Conservation (phyloP, 305 asterid species). For the Stenogyne calaminthoides region DNA sequence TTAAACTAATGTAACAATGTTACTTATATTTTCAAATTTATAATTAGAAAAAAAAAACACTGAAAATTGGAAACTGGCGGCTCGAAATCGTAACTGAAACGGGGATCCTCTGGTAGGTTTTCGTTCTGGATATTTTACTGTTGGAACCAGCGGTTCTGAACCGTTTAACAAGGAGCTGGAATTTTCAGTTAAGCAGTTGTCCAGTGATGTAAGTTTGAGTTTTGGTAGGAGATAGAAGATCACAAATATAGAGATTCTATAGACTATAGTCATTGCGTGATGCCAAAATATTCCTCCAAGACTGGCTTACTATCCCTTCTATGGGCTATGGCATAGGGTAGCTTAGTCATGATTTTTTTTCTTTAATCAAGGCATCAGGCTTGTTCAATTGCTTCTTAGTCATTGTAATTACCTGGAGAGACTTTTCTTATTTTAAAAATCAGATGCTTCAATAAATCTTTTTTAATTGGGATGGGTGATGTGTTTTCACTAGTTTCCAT, state of each 20-base stretch:
- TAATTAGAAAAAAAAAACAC: not conserved
- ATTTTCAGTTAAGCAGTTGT: slow-evolving; percentile 7
- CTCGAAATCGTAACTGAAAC: not conserved
- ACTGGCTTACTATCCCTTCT: not conserved
- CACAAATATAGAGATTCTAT: not conserved
- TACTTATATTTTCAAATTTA: not conserved
- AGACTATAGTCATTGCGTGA: not conserved
- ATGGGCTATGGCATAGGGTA: slow-evolving; percentile 1
- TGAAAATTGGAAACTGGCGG: not conserved
- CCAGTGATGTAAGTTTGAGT: not conserved
- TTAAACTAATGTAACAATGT: not conserved
- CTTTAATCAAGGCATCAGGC: not conserved
- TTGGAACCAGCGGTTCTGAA: not conserved
- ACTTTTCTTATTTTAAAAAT: not conserved
- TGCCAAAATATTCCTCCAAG: not conserved
- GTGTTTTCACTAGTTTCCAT: not conserved
- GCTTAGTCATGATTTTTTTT: not conserved
- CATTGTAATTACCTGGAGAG: slow-evolving; percentile 3
- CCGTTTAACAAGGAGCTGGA: not conserved
- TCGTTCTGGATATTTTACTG: not conserved
- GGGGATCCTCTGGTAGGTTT: not conserved
- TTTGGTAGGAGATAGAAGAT: not conserved
- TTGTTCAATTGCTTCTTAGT: not conserved
- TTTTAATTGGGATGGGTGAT: not conserved
- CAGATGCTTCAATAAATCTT: not conserved